Conservation (phyloP, 768 basidiomycete species). For the Trametes punicea region DNA sequence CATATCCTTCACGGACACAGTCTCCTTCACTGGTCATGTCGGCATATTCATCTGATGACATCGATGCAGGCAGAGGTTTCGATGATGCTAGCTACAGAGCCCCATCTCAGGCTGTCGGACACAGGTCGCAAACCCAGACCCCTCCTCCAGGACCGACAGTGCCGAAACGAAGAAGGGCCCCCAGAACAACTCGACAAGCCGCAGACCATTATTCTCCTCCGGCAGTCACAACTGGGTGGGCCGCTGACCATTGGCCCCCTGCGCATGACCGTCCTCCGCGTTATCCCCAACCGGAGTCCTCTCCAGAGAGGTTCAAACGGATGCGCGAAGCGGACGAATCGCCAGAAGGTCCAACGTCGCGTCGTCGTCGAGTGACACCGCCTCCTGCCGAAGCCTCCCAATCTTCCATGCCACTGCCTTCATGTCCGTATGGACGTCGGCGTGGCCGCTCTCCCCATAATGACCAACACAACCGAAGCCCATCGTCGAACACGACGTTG, state of each 20-base stretch:
- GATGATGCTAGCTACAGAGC: background rate
- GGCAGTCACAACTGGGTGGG: background rate
- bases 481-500: background rate
- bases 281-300: background rate
- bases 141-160: background rate
- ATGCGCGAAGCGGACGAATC: background rate
- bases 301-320: slow-evolving; percentile 6
- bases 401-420: background rate
- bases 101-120: background rate
- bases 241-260: slow-evolving; percentile 3
- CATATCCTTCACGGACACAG: slow-evolving; percentile 2
- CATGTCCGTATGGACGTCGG: background rate
- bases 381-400: background rate
- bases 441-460: background rate
- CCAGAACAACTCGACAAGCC: background rate
- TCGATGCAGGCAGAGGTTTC: background rate
- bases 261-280: background rate
- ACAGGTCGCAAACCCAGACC: background rate
- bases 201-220: background rate
- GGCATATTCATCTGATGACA: background rate
- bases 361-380: background rate
- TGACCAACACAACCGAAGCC: background rate
- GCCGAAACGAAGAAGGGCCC: background rate
- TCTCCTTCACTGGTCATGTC: background rate
- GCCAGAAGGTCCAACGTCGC: background rate